Conservation (phyloP, 805 yeast genomes). For the Maudiozyma serrabonitensis region DNA sequence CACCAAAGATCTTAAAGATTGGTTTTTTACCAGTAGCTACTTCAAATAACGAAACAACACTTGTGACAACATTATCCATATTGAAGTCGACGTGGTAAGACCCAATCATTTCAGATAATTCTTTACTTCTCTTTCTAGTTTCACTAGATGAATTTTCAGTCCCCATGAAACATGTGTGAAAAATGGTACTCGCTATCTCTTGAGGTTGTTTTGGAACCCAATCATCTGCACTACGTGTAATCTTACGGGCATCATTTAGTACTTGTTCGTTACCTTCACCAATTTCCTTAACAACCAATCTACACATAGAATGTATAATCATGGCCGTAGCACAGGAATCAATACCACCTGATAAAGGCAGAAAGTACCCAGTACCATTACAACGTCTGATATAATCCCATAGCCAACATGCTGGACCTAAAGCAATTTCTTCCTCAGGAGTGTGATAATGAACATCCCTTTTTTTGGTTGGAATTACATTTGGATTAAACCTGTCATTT, state of each 20-base stretch:
- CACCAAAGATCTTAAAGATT: constrained; percentile 85
- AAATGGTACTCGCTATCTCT: constrained; percentile 65
- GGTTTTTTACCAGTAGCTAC: constrained; percentile 88
- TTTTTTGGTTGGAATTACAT: constrained; percentile 46
- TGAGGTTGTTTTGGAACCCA: constrained; percentile 69
- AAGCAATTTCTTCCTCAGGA: constrained; percentile 94
- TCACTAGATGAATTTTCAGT: constrained; percentile 85
- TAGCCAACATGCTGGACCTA: constrained; percentile 98
- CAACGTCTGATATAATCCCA: constrained; percentile 97
- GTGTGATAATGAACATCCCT: constrained; percentile 50
- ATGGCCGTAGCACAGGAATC: constrained; percentile 97
- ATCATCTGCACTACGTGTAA: constrained; percentile 46
- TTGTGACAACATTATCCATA: constrained; percentile 74
- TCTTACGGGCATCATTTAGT: constrained; percentile 57
- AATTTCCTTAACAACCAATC: constrained; percentile 66
- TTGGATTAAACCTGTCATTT: constrained; percentile 49
- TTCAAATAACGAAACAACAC: constrained; percentile 69
- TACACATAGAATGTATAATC: constrained; percentile 90
- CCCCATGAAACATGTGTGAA: constrained; percentile 94
- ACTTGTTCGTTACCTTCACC: constrained; percentile 65
- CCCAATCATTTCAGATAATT: constrained; percentile 66
- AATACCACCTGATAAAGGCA: constrained; percentile 94
- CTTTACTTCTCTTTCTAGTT: constrained; percentile 74
- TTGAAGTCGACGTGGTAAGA: constrained; percentile 86
- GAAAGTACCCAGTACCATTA: constrained; percentile 79